Base-by-base conservation (phyloP, 345 rosid genomes). In the Camelina sativa region DNA sequence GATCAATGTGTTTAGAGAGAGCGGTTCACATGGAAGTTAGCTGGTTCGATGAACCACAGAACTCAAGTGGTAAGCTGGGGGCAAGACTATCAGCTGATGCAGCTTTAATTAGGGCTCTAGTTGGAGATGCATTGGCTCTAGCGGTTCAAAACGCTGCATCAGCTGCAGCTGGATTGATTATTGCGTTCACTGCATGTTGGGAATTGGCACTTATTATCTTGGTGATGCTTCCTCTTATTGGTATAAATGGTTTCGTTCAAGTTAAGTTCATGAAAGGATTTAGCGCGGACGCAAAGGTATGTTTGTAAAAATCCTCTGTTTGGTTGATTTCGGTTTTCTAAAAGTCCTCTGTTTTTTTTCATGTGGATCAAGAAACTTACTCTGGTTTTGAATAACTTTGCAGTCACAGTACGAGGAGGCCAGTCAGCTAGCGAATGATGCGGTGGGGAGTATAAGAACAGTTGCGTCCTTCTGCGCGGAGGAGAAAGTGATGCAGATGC, bases 381-480 rank as follows among this genome's bases (percentile, higher is more conserved):
- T 0, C 12, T 1, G 41, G 5, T 7, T 62, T 56, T 63, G 35
- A 40, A 6, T 43, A 32, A 52, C 46, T 25, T 63, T 78, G 74
- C 84, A 92, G 97, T 69, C 69, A 46, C 75, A 81, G 87, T 90
- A 90, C 9, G 96, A 90, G 82, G 92, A 88, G 65, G 94, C 96
- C 13, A 86, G 96, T 71, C 97, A 92, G 80, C 91, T 92, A 67
- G 97, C 94, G 1, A 84, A 79, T n/a, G 96, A 92, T 62, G 96
- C 97, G 0, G 88, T 90, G 16, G 93, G 92, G n/a, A 84, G 94
- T 32, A 92, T 92, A 40, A 82, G 96, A 81, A 92, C 96, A 5
- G 86, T 90, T 2, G 91, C 94, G 13, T 92, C 97, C 32, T 92
- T 89, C 75, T 87, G 96, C 34, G 94, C 91, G 0, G 97, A 92